Evolutionary conservation across 2,329 filamentous ascomycete genomes (phyloP).

Genomic region (Penicillium sp.): DNA sequence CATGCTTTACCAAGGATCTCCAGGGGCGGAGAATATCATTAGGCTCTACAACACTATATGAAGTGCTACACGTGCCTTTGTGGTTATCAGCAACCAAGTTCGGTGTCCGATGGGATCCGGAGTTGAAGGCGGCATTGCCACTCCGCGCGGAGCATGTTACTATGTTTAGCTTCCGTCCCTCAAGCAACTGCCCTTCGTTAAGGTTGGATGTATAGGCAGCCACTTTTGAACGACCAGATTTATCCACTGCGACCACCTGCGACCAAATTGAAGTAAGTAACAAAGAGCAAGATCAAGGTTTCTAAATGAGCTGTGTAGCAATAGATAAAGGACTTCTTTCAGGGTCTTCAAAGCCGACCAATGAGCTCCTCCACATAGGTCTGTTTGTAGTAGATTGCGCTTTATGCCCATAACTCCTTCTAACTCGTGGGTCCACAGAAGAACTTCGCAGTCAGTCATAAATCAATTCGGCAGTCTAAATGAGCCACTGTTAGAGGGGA

Average conservation of each 20-base stretch:
- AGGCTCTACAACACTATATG: background rate
- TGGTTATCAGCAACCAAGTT: background rate
- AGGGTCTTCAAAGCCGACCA: background rate
- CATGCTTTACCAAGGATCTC: background rate
- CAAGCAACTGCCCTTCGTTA: conserved; percentile 4
- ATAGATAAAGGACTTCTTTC: background rate
- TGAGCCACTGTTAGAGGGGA: background rate
- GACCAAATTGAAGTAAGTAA: background rate
- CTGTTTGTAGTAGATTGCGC: conserved; percentile 2
- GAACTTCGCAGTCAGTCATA: background rate
- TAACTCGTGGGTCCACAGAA: background rate
- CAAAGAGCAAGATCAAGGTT: background rate
- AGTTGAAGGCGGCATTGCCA: background rate
- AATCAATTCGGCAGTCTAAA: background rate
- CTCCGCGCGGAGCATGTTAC: conserved; percentile 5
- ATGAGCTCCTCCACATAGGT: background rate
- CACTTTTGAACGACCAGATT: background rate
- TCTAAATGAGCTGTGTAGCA: background rate
- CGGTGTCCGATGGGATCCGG: background rate
- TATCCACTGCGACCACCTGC: background rate
- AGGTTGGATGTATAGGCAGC: conserved; percentile 4
- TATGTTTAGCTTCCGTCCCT: conserved; percentile 10
- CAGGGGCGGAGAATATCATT: background rate
- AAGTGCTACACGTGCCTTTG: background rate
- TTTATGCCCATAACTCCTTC: background rate